Percentiles rank a stretch among this genome's conserved stretches.
Evolutionary conservation across 345 rosid species (phyloP).

Genomic region (Citrus sinensis): DNA sequence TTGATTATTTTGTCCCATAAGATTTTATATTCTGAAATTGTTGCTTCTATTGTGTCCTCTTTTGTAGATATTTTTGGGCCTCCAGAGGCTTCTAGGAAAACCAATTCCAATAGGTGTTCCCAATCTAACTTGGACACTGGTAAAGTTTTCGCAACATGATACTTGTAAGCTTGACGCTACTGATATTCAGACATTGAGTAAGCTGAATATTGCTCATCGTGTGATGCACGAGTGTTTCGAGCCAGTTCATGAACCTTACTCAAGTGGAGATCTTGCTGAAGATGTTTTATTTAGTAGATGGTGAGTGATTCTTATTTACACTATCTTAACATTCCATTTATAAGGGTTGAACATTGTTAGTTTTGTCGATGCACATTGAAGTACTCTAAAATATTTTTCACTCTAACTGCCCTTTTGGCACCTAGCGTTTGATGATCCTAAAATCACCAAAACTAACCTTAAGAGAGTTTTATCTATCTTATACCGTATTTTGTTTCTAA

Average conservation of each 20-base stretch:
- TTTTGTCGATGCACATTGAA: not conserved
- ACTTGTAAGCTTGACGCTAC: slow-evolving; percentile 23
- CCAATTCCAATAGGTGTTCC: slow-evolving; percentile 48
- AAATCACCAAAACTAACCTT: not conserved
- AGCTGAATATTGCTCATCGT: slow-evolving; percentile 61
- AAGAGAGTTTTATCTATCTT: not conserved
- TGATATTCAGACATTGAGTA: slow-evolving; percentile 45
- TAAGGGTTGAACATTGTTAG: not conserved
- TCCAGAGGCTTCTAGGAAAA: slow-evolving; percentile 57
- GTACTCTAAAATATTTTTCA: not conserved
- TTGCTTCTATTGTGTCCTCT: slow-evolving; percentile 12
- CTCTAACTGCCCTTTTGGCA: not conserved
- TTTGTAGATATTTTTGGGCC: slow-evolving; percentile 60
- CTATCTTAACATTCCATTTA: not conserved
- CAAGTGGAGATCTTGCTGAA: slow-evolving; percentile 55
- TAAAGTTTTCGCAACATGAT: slow-evolving; percentile 36
- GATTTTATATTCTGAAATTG: slow-evolving; percentile 1
- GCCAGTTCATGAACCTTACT: slow-evolving; percentile 50
- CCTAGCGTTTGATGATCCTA: not conserved
- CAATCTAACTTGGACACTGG: slow-evolving; percentile 70
- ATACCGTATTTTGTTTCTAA: not conserved
- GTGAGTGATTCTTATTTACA: slow-evolving; percentile 39
- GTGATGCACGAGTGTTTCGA: slow-evolving; percentile 93
- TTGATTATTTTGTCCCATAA: not conserved
- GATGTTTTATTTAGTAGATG: slow-evolving; percentile 71